These are phyloP conservation scores for Fraxinus greggii DNA, from an alignment of 305 asterid genomes.

Conservation along the genomic window DNA sequence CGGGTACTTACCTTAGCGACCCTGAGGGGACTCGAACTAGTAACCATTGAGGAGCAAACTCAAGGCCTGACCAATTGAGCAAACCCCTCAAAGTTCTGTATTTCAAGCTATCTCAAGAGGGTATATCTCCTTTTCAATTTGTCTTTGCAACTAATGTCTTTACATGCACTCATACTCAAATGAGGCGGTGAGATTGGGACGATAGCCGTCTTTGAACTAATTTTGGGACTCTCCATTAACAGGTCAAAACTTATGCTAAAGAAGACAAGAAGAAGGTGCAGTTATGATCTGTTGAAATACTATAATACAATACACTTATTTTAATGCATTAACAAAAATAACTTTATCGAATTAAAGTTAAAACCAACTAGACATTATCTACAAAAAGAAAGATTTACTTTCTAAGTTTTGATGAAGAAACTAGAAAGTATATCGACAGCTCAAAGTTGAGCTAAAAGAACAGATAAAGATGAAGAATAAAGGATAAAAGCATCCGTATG, in stretches of 20 bases:
- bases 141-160: not conserved
- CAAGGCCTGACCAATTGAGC: too few species aligned
- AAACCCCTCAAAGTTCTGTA: too few species aligned
- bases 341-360: not conserved
- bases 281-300: not conserved
- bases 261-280: not conserved
- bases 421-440: conserved; percentile 25
- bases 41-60: too few species aligned
- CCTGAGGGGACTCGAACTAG: too few species aligned
- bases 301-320: not conserved
- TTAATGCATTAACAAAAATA: not conserved
- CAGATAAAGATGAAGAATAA: conserved; percentile 37
- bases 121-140: not conserved
- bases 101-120: not conserved
- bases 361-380: not conserved
- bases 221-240: not conserved
- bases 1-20: too few species aligned
- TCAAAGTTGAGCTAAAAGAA: conserved; percentile 25
- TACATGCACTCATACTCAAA: not conserved
- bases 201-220: not conserved
- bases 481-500: conserved; percentile 29
- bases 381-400: conserved; percentile 19
- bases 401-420: conserved; percentile 20
- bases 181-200: not conserved
- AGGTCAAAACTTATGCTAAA: not conserved